Evolutionary conservation across 176 grass and related monocot genomes (phyloP).

Genomic region (Secale cereale): DNA sequence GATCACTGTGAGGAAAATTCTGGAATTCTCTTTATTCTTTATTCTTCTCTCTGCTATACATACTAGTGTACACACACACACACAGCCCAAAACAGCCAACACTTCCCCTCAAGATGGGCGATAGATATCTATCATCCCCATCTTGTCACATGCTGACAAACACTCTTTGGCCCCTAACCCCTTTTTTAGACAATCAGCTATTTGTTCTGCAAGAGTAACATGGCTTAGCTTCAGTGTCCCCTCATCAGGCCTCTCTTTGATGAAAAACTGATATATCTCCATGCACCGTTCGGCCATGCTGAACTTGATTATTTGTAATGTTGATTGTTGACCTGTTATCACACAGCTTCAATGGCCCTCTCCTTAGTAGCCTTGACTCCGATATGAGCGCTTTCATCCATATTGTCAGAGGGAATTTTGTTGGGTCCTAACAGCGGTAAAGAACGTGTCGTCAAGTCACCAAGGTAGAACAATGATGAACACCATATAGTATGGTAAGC

Average conservation of each 20-base stretch:
- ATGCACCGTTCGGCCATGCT: background rate
- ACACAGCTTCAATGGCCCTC: background rate
- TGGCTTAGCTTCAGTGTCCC: background rate
- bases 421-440: background rate
- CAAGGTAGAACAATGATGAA: background rate
- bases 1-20: background rate
- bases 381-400: background rate
- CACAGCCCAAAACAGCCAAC: background rate
- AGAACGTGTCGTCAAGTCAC: background rate
- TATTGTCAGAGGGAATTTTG: background rate
- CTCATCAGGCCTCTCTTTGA: constrained; percentile 2
- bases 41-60: background rate
- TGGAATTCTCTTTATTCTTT: background rate
- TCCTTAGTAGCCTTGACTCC: background rate
- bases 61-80: background rate
- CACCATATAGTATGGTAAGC: background rate
- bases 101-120: background rate
- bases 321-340: background rate
- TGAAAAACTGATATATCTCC: background rate
- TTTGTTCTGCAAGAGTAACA: background rate
- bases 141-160: background rate
- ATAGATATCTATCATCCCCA: background rate
- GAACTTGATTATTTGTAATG: background rate
- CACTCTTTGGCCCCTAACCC: background rate
- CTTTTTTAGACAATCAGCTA: background rate